Percentiles rank a stretch among this genome's conserved stretches.
Evolutionary conservation across 2,329 filamentous ascomycete genomes (phyloP).

Genomic region (Hysterium pulicare): DNA sequence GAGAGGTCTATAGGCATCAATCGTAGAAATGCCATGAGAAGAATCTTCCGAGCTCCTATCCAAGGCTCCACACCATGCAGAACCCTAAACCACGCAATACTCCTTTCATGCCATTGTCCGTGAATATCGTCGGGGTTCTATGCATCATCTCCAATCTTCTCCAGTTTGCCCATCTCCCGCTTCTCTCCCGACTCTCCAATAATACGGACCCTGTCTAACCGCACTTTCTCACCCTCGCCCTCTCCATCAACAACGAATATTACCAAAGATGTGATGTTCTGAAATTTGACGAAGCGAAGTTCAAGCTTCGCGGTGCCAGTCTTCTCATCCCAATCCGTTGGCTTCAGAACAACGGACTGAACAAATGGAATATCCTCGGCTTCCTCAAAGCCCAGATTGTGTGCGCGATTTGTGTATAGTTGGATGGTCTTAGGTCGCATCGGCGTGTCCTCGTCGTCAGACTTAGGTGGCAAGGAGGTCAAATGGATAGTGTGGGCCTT

Average conservation of each 20-base stretch:
- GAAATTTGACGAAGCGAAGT: conserved; percentile 94
- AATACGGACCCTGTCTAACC: conserved; percentile 73
- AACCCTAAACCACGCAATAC: too few relatives aligned
- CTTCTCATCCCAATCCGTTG: conserved; percentile 67
- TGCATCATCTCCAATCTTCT: conserved; percentile 80
- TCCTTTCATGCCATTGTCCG: too few relatives aligned
- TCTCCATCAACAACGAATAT: conserved; percentile 82
- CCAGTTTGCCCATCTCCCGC: conserved; percentile 87
- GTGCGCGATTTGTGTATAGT: conserved; percentile 82
- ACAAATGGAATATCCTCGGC: conserved; percentile 81
- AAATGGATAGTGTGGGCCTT: conserved; percentile 88
- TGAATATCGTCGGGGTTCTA: too few relatives aligned
- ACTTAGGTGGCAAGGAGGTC: conserved; percentile 67
- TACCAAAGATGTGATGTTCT: conserved; percentile 82
- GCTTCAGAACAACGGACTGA: conserved; percentile 71
- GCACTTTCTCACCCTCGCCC: conserved; percentile 79
- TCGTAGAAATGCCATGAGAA: too few relatives aligned
- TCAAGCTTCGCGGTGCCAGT: conserved; percentile 51
- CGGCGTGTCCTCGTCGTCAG: conserved; percentile 65
- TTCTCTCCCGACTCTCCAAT: conserved; percentile 91
- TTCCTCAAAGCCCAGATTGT: conserved; percentile 92
- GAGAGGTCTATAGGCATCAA: too few relatives aligned
- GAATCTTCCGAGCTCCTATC: too few relatives aligned
- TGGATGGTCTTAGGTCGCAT: conserved; percentile 80
- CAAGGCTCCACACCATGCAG: too few relatives aligned